phyloP scores from a whole-genome alignment of 2,329 filamentous ascomycete genomes.

The Fusarium sp. region DNA sequence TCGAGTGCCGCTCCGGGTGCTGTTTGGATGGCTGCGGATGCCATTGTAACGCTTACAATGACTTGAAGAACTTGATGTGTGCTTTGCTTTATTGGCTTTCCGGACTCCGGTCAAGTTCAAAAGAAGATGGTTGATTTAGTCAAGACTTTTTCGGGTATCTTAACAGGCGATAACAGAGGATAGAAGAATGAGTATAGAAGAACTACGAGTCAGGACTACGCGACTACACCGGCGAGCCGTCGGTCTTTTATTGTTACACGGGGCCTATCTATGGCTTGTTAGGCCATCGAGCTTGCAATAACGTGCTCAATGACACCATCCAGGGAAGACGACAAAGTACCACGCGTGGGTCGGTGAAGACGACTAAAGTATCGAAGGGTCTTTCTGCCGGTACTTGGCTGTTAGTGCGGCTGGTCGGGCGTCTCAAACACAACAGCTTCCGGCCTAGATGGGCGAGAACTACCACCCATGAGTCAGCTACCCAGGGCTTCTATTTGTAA shows the following conservation, averaged over 20 bases:
- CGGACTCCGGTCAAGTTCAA: background rate
- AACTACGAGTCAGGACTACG: constrained; percentile 8
- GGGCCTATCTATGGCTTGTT: constrained; percentile 18
- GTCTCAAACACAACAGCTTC: constrained; percentile 30
- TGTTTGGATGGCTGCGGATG: constrained; percentile 40
- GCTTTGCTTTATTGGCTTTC: background rate
- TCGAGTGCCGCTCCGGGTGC: constrained; percentile 38
- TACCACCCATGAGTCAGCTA: constrained; percentile 23
- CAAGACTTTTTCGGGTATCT: background rate
- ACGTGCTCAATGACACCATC: constrained; percentile 47
- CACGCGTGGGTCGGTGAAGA: constrained; percentile 40
- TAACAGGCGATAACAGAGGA: constrained; percentile 1
- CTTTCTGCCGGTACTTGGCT: constrained; percentile 27
- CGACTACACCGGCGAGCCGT: constrained; percentile 20
- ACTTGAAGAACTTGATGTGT: background rate
- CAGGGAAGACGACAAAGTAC: constrained; percentile 29
- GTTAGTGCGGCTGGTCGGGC: constrained; percentile 35
- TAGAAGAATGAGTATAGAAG: constrained; percentile 3
- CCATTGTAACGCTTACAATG: constrained; percentile 40
- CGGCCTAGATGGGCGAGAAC: constrained; percentile 29
- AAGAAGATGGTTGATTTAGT: background rate
- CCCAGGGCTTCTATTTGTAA: constrained; percentile 1
- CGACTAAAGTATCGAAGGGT: constrained; percentile 35
- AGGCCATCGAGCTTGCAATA: constrained; percentile 43
- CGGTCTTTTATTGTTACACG: constrained; percentile 36